Base-by-base conservation (phyloP, 2,329 filamentous ascomycete species). In the Fusarium longipes region DNA sequence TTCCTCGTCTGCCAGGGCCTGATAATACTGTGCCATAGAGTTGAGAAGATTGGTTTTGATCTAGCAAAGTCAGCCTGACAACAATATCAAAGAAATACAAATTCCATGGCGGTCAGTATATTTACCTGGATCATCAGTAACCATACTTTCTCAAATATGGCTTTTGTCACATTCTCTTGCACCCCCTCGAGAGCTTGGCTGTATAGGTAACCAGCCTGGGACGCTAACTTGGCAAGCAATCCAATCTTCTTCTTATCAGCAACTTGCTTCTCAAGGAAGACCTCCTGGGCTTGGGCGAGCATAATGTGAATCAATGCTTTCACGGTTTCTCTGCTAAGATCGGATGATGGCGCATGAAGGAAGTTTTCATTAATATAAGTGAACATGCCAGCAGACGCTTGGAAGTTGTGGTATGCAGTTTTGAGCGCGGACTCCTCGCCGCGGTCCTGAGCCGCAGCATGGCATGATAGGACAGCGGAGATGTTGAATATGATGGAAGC, bases 311-410 rank as follows among this genome's bases (percentile, higher is more conserved):
- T 98, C 68, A 99, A 80, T 0, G 93, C 93, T 81, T 97, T 97
- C 74, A 99, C 93, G 0, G 96, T 99, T 49, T 99, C 95, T 63
- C 96, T 85, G 77, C 94, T 98, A 45, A 99, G 81, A 75, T 99
- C 96, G n/a, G 93, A 94, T 10, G 94, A 97, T 1, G 96, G 96
- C 2, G 96, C 96, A 75, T 99, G 96, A 33, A 99, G 83, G 77
- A 99, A 99, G 81, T 99, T 99, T 81, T 99, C 96, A 80, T 99
- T 99, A 82, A 99, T 99, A 75, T 99, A 99, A 52, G 95, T 98
- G 79, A 98, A 99, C 96, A 99, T 99, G 82, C 96, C 96, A 11
- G 96, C 96, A 9, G 95, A 94, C 38, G 96, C 96, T 79, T 99
- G 96, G 82, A 98, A 98, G 20, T 94, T 97, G 79, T 99, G 95